These are phyloP conservation scores for Ephemerocybe angulata DNA, from an alignment of 768 basidiomycete species.

Conservation along the genomic window DNA sequence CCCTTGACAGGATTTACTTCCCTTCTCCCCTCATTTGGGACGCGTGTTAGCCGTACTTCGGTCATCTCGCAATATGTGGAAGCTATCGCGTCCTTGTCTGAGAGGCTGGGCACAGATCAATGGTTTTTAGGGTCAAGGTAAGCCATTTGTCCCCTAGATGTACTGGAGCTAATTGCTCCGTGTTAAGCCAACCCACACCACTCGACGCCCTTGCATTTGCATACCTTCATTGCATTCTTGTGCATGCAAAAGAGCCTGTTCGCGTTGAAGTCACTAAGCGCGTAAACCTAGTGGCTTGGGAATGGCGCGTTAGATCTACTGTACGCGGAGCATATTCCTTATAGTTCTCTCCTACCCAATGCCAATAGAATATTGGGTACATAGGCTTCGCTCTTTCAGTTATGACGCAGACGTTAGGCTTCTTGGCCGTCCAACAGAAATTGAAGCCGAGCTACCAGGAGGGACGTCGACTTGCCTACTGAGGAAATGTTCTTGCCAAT, in stretches of 20 bases:
- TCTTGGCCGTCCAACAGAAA: too few species aligned
- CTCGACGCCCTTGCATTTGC: constrained; percentile 83
- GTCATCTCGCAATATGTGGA: constrained; percentile 62
- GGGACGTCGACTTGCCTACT: too few species aligned
- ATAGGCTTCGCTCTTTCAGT: too few species aligned
- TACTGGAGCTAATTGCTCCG: background rate
- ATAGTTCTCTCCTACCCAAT: too few species aligned
- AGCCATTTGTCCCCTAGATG: constrained; percentile 3
- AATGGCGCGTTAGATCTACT: constrained; percentile 45
- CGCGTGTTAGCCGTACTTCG: constrained; percentile 46
- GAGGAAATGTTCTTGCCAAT: too few species aligned
- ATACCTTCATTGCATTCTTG: constrained; percentile 66
- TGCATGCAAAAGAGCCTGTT: constrained; percentile 38
- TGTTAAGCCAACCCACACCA: constrained; percentile 62
- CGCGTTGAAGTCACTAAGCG: constrained; percentile 66
- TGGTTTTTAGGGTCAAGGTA: constrained; percentile 82
- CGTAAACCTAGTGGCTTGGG: constrained; percentile 80
- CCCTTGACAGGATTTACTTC: constrained; percentile 69
- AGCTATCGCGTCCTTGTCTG: constrained; percentile 69
- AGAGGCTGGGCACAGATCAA: constrained; percentile 68
- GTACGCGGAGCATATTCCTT: too few species aligned
- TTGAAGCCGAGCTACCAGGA: too few species aligned
- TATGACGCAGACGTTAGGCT: too few species aligned
- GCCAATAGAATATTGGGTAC: too few species aligned
- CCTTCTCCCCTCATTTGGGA: constrained; percentile 56